These are phyloP conservation scores for Ophiognomonia clavigignenti-juglandacearum DNA, from an alignment of 2,329 filamentous ascomycete genomes.

Conservation along the genomic window DNA sequence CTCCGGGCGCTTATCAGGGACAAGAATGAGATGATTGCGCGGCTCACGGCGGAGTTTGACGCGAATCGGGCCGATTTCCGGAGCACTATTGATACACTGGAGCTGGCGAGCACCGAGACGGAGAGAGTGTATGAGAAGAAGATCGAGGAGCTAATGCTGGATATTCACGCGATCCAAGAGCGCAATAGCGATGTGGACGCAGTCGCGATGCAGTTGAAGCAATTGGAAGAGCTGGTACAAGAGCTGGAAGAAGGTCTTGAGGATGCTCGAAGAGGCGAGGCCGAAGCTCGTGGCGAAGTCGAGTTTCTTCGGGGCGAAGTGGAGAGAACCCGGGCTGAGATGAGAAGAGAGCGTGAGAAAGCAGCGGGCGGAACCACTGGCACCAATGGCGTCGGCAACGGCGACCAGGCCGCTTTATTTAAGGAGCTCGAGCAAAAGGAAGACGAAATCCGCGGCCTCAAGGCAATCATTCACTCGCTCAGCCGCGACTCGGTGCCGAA, in stretches of 20 bases:
- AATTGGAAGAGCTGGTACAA: conserved; percentile 91
- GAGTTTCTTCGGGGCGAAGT: conserved; percentile 95
- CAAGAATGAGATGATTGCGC: conserved; percentile 94
- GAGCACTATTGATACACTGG: conserved; percentile 92
- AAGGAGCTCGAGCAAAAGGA: conserved; percentile 91
- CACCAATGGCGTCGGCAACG: conserved; percentile 24
- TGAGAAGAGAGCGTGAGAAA: conserved; percentile 85
- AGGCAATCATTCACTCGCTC: conserved; percentile 95
- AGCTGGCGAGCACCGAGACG: conserved; percentile 92
- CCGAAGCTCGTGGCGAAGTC: conserved; percentile 90
- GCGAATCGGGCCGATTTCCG: conserved; percentile 91
- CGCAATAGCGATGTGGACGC: conserved; percentile 85
- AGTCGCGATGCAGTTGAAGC: conserved; percentile 86
- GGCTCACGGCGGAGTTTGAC: conserved; percentile 92
- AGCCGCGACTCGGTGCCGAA: conserved; percentile 67
- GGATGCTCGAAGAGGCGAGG: conserved; percentile 88
- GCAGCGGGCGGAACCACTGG: conserved; percentile 57
- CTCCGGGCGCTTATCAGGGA: conserved; percentile 80
- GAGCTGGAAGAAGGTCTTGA: conserved; percentile 96
- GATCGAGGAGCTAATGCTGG: conserved; percentile 78
- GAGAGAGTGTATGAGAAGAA: conserved; percentile 93
- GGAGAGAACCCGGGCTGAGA: conserved; percentile 81
- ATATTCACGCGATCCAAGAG: conserved; percentile 77
- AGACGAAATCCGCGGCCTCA: conserved; percentile 93
- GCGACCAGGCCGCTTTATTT: conserved; percentile 43